Evolutionary conservation across 1,284 basidiomycete species (phyloP).

Genomic region (Ganoderma sinense): DNA sequence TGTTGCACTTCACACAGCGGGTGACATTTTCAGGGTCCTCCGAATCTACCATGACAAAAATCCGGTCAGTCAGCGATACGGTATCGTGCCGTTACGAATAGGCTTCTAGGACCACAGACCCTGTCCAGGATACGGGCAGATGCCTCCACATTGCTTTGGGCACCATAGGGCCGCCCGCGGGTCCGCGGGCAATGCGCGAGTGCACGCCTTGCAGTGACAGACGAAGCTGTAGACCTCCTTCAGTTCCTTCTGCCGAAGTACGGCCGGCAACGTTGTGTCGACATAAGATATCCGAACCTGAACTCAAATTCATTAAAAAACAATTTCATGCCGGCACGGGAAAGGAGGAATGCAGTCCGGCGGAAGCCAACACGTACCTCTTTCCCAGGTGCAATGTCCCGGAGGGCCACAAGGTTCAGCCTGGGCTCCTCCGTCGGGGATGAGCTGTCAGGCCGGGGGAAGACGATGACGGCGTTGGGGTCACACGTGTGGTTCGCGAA

Average conservation of each 20-base stretch:
- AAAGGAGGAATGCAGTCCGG: background rate
- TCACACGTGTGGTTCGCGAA: slow-evolving; percentile 92
- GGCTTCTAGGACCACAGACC: slow-evolving; percentile 44
- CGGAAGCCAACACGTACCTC: slow-evolving; percentile 58
- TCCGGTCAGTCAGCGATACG: slow-evolving; percentile 12
- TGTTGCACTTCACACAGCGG: slow-evolving; percentile 69
- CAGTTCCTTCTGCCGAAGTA: slow-evolving; percentile 65
- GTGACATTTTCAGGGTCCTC: slow-evolving; percentile 47
- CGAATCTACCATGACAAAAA: slow-evolving; percentile 32
- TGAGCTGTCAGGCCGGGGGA: slow-evolving; percentile 62
- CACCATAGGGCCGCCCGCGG: slow-evolving; percentile 76
- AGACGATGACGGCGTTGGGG: slow-evolving; percentile 91
- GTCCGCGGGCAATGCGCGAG: slow-evolving; percentile 52
- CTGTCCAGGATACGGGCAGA: slow-evolving; percentile 63
- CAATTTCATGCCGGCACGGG: slow-evolving; percentile 11
- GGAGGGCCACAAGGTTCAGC: slow-evolving; percentile 79
- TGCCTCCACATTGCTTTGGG: slow-evolving; percentile 67
- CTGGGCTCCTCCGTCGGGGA: slow-evolving; percentile 56
- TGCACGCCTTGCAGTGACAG: slow-evolving; percentile 77
- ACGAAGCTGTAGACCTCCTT: slow-evolving; percentile 82
- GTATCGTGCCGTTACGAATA: background rate
- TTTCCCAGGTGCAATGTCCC: slow-evolving; percentile 67
- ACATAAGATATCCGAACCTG: slow-evolving; percentile 83
- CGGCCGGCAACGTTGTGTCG: slow-evolving; percentile 77
- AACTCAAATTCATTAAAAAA: background rate